Evolutionary conservation across 169 alveolate genomes (phyloP).

Genomic region (Condylostoma magnum): DNA sequence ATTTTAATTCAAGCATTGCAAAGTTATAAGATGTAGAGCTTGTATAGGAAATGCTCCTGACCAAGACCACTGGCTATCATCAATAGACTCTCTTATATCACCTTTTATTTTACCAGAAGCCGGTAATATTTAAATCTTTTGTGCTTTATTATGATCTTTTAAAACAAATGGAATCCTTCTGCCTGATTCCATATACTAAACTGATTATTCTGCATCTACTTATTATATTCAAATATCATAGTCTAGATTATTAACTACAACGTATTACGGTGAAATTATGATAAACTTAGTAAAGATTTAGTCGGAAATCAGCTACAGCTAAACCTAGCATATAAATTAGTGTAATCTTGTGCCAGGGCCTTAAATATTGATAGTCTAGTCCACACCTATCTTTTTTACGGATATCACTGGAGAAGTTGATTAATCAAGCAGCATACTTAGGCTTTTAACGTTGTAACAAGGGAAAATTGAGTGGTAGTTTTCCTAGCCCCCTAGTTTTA

Average conservation of each 20-base stretch:
- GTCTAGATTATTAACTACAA: not conserved
- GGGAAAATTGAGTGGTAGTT: not conserved
- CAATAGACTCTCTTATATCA: too few species aligned
- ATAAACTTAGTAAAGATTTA: not conserved
- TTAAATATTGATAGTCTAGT: not conserved
- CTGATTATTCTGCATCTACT: not conserved
- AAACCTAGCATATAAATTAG: slow-evolving; percentile 1
- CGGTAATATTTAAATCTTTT: not conserved
- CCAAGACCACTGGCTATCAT: not conserved
- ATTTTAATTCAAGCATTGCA: not conserved
- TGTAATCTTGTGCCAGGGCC: not conserved
- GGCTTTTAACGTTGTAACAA: not conserved
- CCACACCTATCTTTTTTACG: not conserved
- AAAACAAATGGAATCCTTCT: slow-evolving; percentile 5
- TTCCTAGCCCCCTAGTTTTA: not conserved
- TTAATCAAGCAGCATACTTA: not conserved
- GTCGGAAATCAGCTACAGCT: not conserved
- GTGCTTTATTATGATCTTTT: not conserved
- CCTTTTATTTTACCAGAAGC: too few species aligned
- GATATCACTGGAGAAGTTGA: not conserved
- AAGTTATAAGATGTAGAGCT: not conserved
- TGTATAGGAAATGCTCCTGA: slow-evolving; percentile 14
- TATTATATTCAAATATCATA: not conserved
- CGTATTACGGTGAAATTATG: slow-evolving; percentile 8
- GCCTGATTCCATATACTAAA: not conserved